Evolutionary conservation across 108 stramenopile species (phyloP).

Genomic region (Stephanodiscus minutulus): DNA sequence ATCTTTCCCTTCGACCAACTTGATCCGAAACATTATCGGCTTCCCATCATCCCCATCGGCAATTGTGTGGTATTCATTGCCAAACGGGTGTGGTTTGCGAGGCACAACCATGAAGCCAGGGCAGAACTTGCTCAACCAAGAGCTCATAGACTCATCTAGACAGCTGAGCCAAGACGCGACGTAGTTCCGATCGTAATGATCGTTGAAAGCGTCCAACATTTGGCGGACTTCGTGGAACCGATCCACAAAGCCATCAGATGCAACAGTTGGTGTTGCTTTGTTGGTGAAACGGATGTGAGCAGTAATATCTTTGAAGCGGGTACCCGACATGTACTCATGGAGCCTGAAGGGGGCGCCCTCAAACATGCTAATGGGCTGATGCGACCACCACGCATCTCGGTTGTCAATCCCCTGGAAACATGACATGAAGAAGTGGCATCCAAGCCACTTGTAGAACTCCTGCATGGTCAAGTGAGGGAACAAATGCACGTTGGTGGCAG

Average conservation of each 20-base stretch:
- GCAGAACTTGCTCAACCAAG: slow-evolving; percentile 12
- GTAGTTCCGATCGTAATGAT: slow-evolving; percentile 3
- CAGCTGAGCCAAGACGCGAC: slow-evolving; percentile 9
- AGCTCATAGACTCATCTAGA: slow-evolving; percentile 17
- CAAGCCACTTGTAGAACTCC: slow-evolving; percentile 6
- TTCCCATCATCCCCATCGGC: too few relatives aligned
- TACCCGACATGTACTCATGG: neutral
- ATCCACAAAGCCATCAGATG: neutral
- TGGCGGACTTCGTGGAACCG: slow-evolving; percentile 13
- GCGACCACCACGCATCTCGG: neutral
- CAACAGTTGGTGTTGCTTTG: neutral
- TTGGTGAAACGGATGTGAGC: neutral
- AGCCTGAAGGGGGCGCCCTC: neutral
- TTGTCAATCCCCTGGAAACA: neutral
- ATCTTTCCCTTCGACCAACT: slow-evolving; percentile 20
- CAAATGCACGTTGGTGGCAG: neutral
- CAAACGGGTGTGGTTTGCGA: too few relatives aligned
- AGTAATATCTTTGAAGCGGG: neutral
- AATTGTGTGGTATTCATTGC: too few relatives aligned
- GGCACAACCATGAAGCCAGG: slow-evolving; percentile 15
- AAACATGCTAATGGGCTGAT: neutral
- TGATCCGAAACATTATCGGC: neutral
- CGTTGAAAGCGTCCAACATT: slow-evolving; percentile 7
- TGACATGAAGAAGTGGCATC: neutral
- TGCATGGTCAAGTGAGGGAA: neutral